A percentile compares a stretch with the other conserved stretches of the same genome.
These are phyloP conservation scores for Apiospora sp. DNA, from an alignment of 2,329 filamentous ascomycete genomes.

Conservation along the genomic window DNA sequence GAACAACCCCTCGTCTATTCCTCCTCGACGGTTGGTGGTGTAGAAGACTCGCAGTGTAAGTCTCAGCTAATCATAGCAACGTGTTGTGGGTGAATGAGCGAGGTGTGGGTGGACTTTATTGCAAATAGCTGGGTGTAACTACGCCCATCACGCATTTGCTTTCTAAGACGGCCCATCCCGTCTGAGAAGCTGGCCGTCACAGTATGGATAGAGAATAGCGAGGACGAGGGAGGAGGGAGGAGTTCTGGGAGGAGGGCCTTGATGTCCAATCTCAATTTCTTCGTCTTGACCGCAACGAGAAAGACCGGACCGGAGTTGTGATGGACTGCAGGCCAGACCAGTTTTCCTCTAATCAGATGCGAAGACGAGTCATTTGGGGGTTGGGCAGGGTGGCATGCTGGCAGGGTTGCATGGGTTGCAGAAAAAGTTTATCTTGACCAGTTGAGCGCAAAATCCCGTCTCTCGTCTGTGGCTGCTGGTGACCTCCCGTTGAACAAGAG, in stretches of 20 bases:
- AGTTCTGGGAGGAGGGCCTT: background rate
- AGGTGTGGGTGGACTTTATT: slow-evolving; percentile 1
- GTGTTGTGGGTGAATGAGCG: background rate
- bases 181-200: slow-evolving; percentile 13
- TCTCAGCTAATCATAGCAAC: background rate
- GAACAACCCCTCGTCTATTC: background rate
- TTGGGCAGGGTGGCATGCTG: slow-evolving; percentile 12
- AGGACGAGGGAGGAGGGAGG: background rate
- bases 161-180: slow-evolving; percentile 23
- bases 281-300: slow-evolving; percentile 2
- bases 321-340: background rate
- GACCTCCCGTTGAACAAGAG: background rate
- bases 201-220: background rate
- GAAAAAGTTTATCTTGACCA: slow-evolving; percentile 10
- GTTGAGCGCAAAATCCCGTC: background rate
- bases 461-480: background rate
- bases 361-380: slow-evolving; percentile 15
- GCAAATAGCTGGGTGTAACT: background rate
- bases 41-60: background rate
- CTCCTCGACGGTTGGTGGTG: background rate
- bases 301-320: slow-evolving; percentile 9
- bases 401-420: slow-evolving; percentile 17
- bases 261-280: background rate
- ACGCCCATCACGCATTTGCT: background rate
- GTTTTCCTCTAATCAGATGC: slow-evolving; percentile 19